Percentiles rank a stretch among this genome's conserved stretches.
phyloP scores from a whole-genome alignment of 495 filamentous ascomycete species.

The Neurospora sp. region DNA sequence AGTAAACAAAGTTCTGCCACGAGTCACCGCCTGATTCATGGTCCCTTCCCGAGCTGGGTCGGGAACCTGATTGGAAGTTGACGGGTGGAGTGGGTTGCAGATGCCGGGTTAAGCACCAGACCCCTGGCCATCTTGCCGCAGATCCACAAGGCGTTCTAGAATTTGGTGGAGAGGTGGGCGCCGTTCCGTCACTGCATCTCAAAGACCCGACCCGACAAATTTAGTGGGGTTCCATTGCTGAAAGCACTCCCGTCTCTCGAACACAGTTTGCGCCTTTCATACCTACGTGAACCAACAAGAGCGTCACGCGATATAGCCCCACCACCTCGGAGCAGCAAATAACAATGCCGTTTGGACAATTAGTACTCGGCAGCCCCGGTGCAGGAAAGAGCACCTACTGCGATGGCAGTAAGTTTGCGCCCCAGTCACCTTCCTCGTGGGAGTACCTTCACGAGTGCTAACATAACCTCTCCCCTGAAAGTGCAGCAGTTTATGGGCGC shows the following conservation, averaged over 20 bases:
- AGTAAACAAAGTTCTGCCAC: neutral
- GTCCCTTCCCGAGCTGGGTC: neutral
- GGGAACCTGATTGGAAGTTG: neutral
- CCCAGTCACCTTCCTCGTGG: neutral
- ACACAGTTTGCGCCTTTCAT: neutral
- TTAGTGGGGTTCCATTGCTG: neutral
- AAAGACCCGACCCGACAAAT: neutral
- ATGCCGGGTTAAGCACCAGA: neutral
- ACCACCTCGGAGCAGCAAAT: constrained; percentile 1
- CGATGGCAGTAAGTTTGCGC: constrained; percentile 60
- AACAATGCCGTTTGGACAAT: constrained; percentile 49
- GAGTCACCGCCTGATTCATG: neutral
- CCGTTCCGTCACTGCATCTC: neutral
- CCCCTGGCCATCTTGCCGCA: neutral
- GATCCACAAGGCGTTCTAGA: neutral
- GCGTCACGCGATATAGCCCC: neutral
- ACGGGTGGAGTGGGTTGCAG: neutral
- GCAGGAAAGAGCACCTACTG: constrained; percentile 96
- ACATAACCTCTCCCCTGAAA: constrained; percentile 10
- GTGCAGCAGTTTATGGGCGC: constrained; percentile 95
- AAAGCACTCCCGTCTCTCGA: neutral
- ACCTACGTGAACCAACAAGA: neutral
- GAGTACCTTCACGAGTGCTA: neutral
- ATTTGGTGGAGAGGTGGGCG: neutral
- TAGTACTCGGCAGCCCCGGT: constrained; percentile 87